Conservation (phyloP, 2,329 filamentous ascomycete genomes). For the Monilinia laxa region DNA sequence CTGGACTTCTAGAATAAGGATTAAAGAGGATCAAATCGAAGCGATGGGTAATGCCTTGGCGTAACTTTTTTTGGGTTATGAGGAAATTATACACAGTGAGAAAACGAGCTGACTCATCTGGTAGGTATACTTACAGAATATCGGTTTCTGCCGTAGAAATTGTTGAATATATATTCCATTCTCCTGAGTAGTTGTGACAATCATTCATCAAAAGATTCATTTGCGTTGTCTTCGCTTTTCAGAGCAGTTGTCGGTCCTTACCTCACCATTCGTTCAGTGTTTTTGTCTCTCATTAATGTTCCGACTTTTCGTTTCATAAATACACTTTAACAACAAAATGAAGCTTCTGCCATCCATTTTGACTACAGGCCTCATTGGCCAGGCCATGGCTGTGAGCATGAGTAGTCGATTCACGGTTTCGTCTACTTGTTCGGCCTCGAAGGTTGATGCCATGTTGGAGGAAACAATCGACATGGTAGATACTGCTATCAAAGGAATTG, state of each 20-base stretch:
- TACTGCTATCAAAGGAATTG: constrained; percentile 11
- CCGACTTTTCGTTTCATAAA: background rate
- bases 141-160: background rate
- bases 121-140: background rate
- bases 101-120: background rate
- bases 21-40: constrained; percentile 11
- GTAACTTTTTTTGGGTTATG: background rate
- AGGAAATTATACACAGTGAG: constrained; percentile 15
- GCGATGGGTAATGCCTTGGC: background rate
- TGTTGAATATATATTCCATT: constrained; percentile 9
- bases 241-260: constrained; percentile 17
- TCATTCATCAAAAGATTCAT: background rate
- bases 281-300: background rate
- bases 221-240: background rate
- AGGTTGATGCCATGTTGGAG: constrained; percentile 17
- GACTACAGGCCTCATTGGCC: constrained; percentile 1
- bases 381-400: constrained; percentile 12
- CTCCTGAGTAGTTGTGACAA: background rate
- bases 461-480: constrained; percentile 22
- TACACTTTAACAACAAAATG: constrained; percentile 1
- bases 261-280: background rate
- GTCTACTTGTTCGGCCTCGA: constrained; percentile 16
- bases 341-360: constrained; percentile 10
- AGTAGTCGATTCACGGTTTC: constrained; percentile 21
- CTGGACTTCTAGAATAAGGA: constrained; percentile 2